Evolutionary conservation across 345 rosid species (phyloP), one percentile per base, ranked within the genome.

Genomic region (Gynandropsis gynandra): DNA sequence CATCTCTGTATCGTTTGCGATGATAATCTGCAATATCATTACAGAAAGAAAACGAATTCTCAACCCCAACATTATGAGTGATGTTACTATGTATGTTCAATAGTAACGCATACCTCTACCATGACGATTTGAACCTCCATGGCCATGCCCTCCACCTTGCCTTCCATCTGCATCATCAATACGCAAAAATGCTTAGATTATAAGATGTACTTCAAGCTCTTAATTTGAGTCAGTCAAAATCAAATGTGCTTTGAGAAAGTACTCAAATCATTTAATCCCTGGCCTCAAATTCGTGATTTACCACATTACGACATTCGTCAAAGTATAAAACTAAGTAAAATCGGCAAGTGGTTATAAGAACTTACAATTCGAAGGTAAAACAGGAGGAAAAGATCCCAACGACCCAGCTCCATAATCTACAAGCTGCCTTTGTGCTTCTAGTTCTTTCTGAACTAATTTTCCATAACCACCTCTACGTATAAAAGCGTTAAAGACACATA

Each of bases 391-490:
- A 6, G 92, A 37, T 52, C 76, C 87, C 69, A 92, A 64, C 10
- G 98, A 87, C 14, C 98, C 93, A 68, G 95, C 51, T 31, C 95
- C 98, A 52, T 92, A 92, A 73, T 92, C 98, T 1, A 92, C 96
- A 47, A 87, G 93, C 75, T 92, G 79, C 51, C 96, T 80, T 56
- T 92, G 96, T 20, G 85, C 95, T 79, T 87, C 98, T 37, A 92
- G 59, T 68, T 92, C 98, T 61, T 52, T 72, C 64, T 87, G 96
- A 47, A 92, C 95, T 70, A 92, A 67, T 71, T 87, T 92, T 31
- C 98, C 98, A 75, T 92, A 92, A 48, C 98, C 98, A 68, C 96
- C 98, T 81, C 98, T 87, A 64, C 93, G 96, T 92, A 62, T 44
- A 47, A 13, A 42, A 2, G 16, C 48, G 57, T 66, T 60, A 66